A percentile compares a stretch with the other conserved stretches of the same genome.
phyloP scores from a whole-genome alignment of 179 eudicot genomes.

The Silene coronaria region DNA sequence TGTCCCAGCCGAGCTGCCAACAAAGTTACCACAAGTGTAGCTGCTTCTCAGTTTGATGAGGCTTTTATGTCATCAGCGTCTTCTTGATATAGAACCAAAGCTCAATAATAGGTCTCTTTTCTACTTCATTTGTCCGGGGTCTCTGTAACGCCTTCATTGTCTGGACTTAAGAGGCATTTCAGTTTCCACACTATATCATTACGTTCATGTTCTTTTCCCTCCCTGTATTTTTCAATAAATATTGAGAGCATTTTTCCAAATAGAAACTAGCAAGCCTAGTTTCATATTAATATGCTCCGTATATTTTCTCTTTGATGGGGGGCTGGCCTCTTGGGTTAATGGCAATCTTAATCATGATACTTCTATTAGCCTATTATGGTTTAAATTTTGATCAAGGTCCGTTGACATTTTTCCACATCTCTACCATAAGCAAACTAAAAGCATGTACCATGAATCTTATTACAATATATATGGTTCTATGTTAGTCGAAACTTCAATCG shows the following conservation, averaged over 20 bases:
- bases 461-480: too few relatives aligned
- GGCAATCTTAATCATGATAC: too few relatives aligned
- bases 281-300: too few relatives aligned
- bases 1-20: slow-evolving; percentile 35
- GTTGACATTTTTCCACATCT: too few relatives aligned
- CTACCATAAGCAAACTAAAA: too few relatives aligned
- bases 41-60: not conserved
- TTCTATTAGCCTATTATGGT: too few relatives aligned
- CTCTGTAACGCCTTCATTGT: not conserved
- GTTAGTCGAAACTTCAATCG: too few relatives aligned
- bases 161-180: not conserved
- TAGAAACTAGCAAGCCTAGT: not conserved
- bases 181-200: not conserved
- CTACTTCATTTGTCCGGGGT: not conserved
- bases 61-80: not conserved
- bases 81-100: not conserved
- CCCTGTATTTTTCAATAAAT: not conserved
- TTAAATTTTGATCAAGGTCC: too few relatives aligned
- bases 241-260: not conserved
- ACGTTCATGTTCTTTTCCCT: not conserved
- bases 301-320: too few relatives aligned
- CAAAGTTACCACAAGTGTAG: slow-evolving; percentile 29
- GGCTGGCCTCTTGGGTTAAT: too few relatives aligned
- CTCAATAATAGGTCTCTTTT: not conserved
- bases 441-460: too few relatives aligned